Conservation (phyloP, 2,329 filamentous ascomycete genomes). For the Trichoderma afroharzianum region DNA sequence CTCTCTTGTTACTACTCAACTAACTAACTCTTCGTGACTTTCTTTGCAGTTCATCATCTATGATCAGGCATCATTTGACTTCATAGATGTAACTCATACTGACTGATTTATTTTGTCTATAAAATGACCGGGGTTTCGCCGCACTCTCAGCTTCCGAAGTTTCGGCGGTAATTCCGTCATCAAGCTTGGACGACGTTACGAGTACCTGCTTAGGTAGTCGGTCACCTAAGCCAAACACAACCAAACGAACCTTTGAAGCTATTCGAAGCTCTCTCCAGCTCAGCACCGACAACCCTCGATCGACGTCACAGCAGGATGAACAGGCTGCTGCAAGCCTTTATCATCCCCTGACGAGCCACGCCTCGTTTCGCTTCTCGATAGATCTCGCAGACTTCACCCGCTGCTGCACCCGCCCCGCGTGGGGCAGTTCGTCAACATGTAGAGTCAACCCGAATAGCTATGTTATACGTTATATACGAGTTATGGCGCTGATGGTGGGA, state of each 20-base stretch:
- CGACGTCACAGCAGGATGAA: slow-evolving; percentile 15
- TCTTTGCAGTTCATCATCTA: not conserved
- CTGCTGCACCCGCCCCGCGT: slow-evolving; percentile 20
- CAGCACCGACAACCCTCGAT: not conserved
- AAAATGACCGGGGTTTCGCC: not conserved
- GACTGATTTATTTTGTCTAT: not conserved
- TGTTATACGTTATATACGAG: not conserved
- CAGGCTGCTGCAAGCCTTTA: not conserved
- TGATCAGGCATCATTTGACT: not conserved
- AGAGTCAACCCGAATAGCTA: not conserved
- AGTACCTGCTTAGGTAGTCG: not conserved
- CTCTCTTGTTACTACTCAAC: no score
- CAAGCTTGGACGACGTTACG: not conserved
- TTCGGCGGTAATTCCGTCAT: slow-evolving; percentile 17
- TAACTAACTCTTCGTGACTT: no score
- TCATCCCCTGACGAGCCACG: not conserved
- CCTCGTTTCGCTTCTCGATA: not conserved
- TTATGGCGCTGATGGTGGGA: not conserved
- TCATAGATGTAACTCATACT: not conserved
- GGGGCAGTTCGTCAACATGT: slow-evolving; percentile 24
- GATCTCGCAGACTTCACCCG: not conserved
- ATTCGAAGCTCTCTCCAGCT: not conserved
- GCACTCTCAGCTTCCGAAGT: not conserved
- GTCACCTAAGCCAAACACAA: not conserved
- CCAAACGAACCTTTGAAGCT: not conserved